These are phyloP conservation scores for Diospyros lotus DNA, from an alignment of 148 eudicot species.

Conservation along the genomic window DNA sequence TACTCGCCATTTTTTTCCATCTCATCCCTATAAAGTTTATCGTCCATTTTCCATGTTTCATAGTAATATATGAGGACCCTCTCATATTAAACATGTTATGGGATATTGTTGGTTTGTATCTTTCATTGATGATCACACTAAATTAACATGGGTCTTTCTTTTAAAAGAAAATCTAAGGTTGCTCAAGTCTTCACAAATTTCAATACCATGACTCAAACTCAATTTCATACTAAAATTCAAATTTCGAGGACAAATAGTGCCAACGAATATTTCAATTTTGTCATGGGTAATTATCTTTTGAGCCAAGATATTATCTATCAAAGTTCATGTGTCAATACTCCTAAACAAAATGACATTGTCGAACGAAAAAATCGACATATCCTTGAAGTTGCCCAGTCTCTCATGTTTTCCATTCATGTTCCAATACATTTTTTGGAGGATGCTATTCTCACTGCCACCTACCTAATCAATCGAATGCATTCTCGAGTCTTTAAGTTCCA, in stretches of 20 bases:
- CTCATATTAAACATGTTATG: background rate
- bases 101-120: background rate
- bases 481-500: background rate
- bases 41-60: background rate
- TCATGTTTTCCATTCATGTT: background rate
- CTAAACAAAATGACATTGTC: background rate
- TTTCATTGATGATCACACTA: constrained; percentile 5
- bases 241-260: background rate
- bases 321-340: background rate
- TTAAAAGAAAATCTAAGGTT: background rate
- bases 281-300: background rate
- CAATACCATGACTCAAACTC: background rate
- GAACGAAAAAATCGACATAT: background rate
- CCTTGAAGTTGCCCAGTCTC: background rate
- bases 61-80: constrained; percentile 4
- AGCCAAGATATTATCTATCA: background rate
- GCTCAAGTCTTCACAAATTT: background rate
- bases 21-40: background rate
- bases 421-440: background rate
- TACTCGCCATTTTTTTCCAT: background rate
- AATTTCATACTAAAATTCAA: background rate
- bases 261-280: background rate
- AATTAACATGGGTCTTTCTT: background rate
- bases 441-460: background rate
- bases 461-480: background rate